These are phyloP conservation scores for Dendrothele bispora DNA, from an alignment of 768 basidiomycete genomes.

Conservation along the genomic window DNA sequence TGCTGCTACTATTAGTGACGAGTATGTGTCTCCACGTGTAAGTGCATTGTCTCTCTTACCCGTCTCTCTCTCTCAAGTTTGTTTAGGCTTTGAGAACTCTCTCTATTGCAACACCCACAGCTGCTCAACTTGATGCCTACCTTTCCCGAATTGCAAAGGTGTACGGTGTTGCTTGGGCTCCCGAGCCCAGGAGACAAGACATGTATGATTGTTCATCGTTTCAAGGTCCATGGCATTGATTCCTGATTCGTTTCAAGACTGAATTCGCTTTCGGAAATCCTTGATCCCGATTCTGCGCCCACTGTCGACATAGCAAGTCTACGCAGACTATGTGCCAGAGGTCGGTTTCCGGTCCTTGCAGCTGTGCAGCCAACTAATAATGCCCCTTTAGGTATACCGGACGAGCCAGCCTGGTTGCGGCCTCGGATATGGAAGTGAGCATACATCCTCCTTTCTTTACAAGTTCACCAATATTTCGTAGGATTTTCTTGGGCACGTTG, in stretches of 20 bases:
- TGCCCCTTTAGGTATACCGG: slow-evolving; percentile 58
- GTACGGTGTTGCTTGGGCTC: slow-evolving; percentile 59
- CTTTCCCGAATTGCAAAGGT: slow-evolving; percentile 53
- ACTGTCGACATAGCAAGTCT: slow-evolving; percentile 57
- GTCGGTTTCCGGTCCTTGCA: slow-evolving; percentile 37
- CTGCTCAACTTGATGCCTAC: slow-evolving; percentile 53
- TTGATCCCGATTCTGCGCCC: slow-evolving; percentile 49
- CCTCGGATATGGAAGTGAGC: slow-evolving; percentile 78
- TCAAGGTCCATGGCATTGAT: no score
- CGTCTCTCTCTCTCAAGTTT: not conserved
- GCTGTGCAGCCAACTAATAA: slow-evolving; percentile 3
- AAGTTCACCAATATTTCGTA: slow-evolving; percentile 22
- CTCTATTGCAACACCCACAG: slow-evolving; percentile 53
- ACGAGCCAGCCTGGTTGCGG: slow-evolving; percentile 73
- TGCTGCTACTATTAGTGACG: slow-evolving; percentile 49
- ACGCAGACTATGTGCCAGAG: slow-evolving; percentile 57
- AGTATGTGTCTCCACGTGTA: slow-evolving; percentile 55
- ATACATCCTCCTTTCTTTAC: not conserved
- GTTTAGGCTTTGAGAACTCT: slow-evolving; percentile 53
- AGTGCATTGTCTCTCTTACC: slow-evolving; percentile 3
- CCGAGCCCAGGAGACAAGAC: slow-evolving; percentile 60
- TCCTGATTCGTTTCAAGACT: no score
- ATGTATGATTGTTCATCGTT: slow-evolving; percentile 36
- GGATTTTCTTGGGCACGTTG: slow-evolving; percentile 64
- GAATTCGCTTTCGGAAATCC: slow-evolving; percentile 55